phyloP scores from a whole-genome alignment of 2,329 filamentous ascomycete species.

The Chalaropsis ovoidea region DNA sequence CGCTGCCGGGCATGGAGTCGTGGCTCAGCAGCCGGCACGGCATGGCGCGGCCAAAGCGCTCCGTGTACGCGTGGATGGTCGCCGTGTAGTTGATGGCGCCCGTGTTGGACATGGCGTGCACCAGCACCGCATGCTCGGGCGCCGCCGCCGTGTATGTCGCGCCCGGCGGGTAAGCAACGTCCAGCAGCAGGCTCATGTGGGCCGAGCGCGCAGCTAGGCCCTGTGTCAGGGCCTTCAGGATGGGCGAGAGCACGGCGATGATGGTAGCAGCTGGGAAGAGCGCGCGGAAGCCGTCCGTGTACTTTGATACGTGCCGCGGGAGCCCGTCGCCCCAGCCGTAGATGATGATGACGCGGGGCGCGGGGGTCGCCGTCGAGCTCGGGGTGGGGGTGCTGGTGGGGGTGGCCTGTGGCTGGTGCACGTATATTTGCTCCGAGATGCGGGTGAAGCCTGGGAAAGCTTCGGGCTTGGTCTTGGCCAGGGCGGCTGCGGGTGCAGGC shows the following conservation, averaged over 20 bases:
- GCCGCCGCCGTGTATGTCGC: conserved; percentile 27
- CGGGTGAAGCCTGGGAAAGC: conserved; percentile 39
- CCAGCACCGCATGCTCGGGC: conserved; percentile 34
- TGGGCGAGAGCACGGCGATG: conserved; percentile 41
- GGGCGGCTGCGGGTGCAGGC: background rate
- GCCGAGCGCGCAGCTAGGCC: conserved; percentile 37
- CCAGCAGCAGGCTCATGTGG: conserved; percentile 39
- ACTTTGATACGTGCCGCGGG: conserved; percentile 47
- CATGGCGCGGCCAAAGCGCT: conserved; percentile 34
- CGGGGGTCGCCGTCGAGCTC: conserved; percentile 20
- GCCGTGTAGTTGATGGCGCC: conserved; percentile 46
- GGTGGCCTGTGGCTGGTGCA: conserved; percentile 33
- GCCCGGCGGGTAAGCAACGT: conserved; percentile 32
- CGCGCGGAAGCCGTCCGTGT: conserved; percentile 41
- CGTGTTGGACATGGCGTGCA: conserved; percentile 50
- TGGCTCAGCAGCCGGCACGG: conserved; percentile 42
- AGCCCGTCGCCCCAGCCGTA: conserved; percentile 50
- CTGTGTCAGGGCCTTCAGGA: conserved; percentile 39
- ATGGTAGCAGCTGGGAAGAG: conserved; percentile 44
- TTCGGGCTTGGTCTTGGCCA: conserved; percentile 26
- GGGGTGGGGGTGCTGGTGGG: conserved; percentile 24
- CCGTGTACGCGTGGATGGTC: conserved; percentile 39
- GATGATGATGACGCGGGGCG: conserved; percentile 42
- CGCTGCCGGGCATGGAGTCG: conserved; percentile 46
- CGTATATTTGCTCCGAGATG: conserved; percentile 40